Percentiles rank a stretch among this genome's conserved stretches.
Conservation (phyloP, 2,329 filamentous ascomycete genomes). For the Alternaria infectoria region DNA sequence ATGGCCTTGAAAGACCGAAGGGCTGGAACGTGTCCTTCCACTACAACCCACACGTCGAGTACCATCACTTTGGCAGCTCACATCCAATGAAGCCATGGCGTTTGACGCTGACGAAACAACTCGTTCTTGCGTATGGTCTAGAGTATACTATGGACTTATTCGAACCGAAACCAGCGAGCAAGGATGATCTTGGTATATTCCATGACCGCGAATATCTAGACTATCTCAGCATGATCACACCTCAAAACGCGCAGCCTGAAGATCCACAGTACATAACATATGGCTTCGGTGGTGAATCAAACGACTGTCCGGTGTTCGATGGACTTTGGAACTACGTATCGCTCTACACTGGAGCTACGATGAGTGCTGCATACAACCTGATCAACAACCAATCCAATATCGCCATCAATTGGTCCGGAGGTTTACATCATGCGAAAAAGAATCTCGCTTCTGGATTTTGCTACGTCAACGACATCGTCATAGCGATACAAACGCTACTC, state of each 20-base stretch:
- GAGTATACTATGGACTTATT: constrained; percentile 97
- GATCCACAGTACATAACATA: constrained; percentile 63
- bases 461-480: constrained; percentile 98
- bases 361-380: constrained; percentile 90
- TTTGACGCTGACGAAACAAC: constrained; percentile 89
- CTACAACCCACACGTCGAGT: constrained; percentile 92
- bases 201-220: constrained; percentile 90
- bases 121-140: constrained; percentile 94
- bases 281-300: constrained; percentile 73
- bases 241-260: constrained; percentile 52
- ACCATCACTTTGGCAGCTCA: constrained; percentile 94
- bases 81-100: constrained; percentile 99
- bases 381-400: constrained; percentile 88
- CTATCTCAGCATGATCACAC: constrained; percentile 70
- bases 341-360: constrained; percentile 86
- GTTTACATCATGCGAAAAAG: constrained; percentile 95
- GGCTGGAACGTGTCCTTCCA: constrained; percentile 95
- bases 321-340: constrained; percentile 95
- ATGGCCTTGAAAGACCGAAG: constrained; percentile 78
- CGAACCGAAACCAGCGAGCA: constrained; percentile 80
- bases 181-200: constrained; percentile 85
- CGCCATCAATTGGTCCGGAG: constrained; percentile 96
- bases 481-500: constrained; percentile 87
- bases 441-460: constrained; percentile 94
- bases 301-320: constrained; percentile 96